These are phyloP conservation scores for Sphaceloma murrayae DNA, from an alignment of 2,329 filamentous ascomycete genomes.

Conservation along the genomic window DNA sequence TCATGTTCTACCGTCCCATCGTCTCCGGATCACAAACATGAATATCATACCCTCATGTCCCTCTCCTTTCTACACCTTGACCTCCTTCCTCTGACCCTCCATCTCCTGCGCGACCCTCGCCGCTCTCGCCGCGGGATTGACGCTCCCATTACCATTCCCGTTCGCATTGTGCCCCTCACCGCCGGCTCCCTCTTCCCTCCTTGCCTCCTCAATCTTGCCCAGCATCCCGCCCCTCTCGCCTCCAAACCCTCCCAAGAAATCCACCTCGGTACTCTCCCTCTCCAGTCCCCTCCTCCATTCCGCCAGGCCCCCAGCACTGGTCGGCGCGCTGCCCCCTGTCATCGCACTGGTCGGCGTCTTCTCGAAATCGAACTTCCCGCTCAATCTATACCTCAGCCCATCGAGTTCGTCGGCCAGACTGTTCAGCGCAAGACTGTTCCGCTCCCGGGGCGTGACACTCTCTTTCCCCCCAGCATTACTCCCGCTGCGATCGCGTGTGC, in stretches of 20 bases:
- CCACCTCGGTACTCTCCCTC: slow-evolving; percentile 32
- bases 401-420: slow-evolving; percentile 83
- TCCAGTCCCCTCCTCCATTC: slow-evolving; percentile 76
- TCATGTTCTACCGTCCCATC: neutral
- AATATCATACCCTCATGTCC: slow-evolving; percentile 6
- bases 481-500: slow-evolving; percentile 5
- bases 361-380: slow-evolving; percentile 83
- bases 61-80: slow-evolving; percentile 7
- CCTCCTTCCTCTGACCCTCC: neutral
- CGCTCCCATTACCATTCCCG: neutral
- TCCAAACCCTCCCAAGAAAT: neutral
- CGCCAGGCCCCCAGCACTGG: slow-evolving; percentile 62
- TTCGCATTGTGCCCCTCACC: neutral
- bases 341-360: slow-evolving; percentile 23
- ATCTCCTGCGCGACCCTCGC: neutral
- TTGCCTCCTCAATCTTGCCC: slow-evolving; percentile 7
- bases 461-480: slow-evolving; percentile 17
- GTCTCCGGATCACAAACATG: neutral
- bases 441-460: slow-evolving; percentile 32
- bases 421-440: slow-evolving; percentile 67
- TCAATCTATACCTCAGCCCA: slow-evolving; percentile 78
- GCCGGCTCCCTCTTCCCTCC: too few species aligned
- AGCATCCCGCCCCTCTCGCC: neutral
- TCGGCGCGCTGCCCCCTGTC: slow-evolving; percentile 19
- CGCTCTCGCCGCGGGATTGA: neutral